Conservation (phyloP, 176 grass and related monocot species). For the Raddia distichophylla region DNA sequence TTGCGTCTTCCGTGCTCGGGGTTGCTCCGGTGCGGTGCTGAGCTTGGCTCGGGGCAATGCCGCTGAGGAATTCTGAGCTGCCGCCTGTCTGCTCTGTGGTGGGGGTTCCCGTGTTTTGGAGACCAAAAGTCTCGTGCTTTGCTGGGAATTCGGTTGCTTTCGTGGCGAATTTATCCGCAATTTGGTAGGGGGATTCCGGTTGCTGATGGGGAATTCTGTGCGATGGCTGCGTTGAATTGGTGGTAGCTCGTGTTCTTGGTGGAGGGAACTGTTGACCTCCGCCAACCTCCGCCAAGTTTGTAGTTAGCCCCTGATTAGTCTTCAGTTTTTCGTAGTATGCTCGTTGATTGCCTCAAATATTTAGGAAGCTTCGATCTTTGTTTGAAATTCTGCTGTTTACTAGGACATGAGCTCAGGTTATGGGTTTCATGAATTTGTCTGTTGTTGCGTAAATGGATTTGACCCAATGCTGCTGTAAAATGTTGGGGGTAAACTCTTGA, state of each 20-base stretch:
- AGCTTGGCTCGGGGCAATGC: conserved; percentile 33
- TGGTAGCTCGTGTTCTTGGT: neutral
- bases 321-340: neutral
- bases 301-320: neutral
- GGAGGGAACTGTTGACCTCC: conserved; percentile 15
- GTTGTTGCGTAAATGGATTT: neutral
- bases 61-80: neutral
- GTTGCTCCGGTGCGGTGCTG: neutral
- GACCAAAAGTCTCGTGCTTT: neutral
- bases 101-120: neutral
- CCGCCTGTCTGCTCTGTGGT: neutral
- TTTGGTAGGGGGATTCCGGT: conserved; percentile 1
- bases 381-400: conserved; percentile 13
- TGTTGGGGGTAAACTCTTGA: neutral
- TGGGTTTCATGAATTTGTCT: neutral
- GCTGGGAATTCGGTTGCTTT: neutral
- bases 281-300: neutral
- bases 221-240: neutral
- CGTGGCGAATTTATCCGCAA: neutral
- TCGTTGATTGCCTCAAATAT: neutral
- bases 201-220: neutral
- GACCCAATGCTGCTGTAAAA: neutral
- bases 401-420: conserved; percentile 4
- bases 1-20: neutral
- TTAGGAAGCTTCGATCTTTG: neutral